Percentiles rank a stretch among this genome's conserved stretches.
phyloP scores from a whole-genome alignment of 805 yeast species.

The Wickerhamomyces xylosicus region DNA sequence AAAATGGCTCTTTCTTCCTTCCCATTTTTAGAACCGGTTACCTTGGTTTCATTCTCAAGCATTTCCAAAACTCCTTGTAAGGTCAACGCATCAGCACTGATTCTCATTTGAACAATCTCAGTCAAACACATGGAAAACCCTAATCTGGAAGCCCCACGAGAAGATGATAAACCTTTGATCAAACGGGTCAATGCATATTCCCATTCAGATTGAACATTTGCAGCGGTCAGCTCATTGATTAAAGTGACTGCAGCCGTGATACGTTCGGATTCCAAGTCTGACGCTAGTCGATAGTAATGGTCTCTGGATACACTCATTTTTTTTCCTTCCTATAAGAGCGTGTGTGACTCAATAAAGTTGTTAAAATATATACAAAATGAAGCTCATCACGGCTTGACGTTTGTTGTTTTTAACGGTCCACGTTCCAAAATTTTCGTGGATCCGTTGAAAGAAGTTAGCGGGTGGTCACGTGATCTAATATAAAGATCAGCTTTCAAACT shows the following conservation, averaged over 20 bases:
- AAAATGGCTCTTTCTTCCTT: slow-evolving; percentile 70
- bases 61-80: slow-evolving; percentile 26
- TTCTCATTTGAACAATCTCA: slow-evolving; percentile 40
- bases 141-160: slow-evolving; percentile 73
- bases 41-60: slow-evolving; percentile 26
- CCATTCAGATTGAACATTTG: slow-evolving; percentile 50
- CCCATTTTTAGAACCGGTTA: slow-evolving; percentile 47
- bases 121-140: slow-evolving; percentile 86
- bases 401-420: too few species aligned
- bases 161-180: slow-evolving; percentile 70
- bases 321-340: too few species aligned
- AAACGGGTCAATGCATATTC: slow-evolving; percentile 71
- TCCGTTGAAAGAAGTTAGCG: too few species aligned
- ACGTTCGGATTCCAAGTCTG: slow-evolving; percentile 66
- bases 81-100: slow-evolving; percentile 24
- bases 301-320: slow-evolving; percentile 73
- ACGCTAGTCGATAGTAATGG: slow-evolving; percentile 65
- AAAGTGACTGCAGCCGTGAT: slow-evolving; percentile 59
- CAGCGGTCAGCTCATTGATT: slow-evolving; percentile 44
- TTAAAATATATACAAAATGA: too few species aligned
- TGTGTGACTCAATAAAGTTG: too few species aligned
- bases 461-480: too few species aligned
- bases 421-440: too few species aligned
- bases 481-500: too few species aligned
- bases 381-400: too few species aligned